Evolutionary conservation across 306 rosid species (phyloP).

Genomic region (Sicyos baderoa): DNA sequence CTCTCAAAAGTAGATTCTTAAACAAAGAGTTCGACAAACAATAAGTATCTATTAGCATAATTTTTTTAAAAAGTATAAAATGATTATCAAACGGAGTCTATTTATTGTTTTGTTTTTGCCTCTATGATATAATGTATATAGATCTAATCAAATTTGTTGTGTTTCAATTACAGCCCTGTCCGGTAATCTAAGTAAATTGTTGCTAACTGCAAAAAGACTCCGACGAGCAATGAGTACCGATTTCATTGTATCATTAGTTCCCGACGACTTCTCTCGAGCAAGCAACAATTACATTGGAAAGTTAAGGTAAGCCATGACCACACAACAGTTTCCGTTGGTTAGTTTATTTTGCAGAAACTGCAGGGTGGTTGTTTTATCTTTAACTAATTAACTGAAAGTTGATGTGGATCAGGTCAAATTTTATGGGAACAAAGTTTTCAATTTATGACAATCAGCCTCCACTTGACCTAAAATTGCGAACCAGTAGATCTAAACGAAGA

Average conservation of each 20-base stretch:
- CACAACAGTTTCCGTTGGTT: background rate
- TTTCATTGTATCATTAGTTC: conserved; percentile 57
- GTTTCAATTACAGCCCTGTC: conserved; percentile 51
- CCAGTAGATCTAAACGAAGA: conserved; percentile 39
- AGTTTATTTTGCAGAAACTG: no score
- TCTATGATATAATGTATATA: background rate
- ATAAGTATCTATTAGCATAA: conserved; percentile 20
- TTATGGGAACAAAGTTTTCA: conserved; percentile 78
- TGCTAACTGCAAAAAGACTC: conserved; percentile 67
- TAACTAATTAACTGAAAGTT: conserved; percentile 21
- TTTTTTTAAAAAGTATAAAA: no score
- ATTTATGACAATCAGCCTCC: conserved; percentile 55
- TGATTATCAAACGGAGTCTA: background rate
- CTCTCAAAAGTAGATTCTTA: no score
- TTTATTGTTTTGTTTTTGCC: background rate
- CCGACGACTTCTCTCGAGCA: conserved; percentile 63
- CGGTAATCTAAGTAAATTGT: conserved; percentile 64
- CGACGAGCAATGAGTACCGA: conserved; percentile 73
- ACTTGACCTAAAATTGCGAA: conserved; percentile 34
- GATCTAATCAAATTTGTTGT: background rate
- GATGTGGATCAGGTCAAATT: conserved; percentile 63
- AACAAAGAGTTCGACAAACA: conserved; percentile 53
- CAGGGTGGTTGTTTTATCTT: conserved; percentile 17
- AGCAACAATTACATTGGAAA: conserved; percentile 64
- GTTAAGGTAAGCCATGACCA: conserved; percentile 45